Evolutionary conservation across 352 stramenopile genomes (phyloP).

Genomic region (Globisporangium viniferum): DNA sequence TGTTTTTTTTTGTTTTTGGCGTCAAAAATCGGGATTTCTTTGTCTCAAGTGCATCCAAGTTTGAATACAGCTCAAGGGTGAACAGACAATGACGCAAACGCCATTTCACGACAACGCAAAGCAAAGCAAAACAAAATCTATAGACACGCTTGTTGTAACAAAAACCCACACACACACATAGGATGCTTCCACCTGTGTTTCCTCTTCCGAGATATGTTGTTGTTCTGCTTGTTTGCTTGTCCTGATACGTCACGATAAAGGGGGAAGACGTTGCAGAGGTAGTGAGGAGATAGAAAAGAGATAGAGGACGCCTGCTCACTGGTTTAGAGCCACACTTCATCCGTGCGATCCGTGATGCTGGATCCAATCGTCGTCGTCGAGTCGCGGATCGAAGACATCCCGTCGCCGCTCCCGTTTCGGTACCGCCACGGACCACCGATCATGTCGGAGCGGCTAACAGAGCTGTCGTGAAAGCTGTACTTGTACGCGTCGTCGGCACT

Average conservation of each 20-base stretch:
- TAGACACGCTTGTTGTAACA: slow-evolving; percentile 2
- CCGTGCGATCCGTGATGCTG: slow-evolving; percentile 38
- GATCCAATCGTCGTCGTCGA: slow-evolving; percentile 50
- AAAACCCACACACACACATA: neutral
- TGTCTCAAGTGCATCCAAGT: no score
- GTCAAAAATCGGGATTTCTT: no score
- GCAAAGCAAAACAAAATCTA: neutral
- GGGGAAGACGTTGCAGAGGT: neutral
- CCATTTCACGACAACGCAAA: neutral
- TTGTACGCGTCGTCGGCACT: slow-evolving; percentile 43
- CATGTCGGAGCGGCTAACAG: slow-evolving; percentile 46
- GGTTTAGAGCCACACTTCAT: slow-evolving; percentile 25
- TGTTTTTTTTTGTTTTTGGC: no score
- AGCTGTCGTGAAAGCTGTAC: slow-evolving; percentile 80
- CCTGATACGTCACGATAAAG: neutral
- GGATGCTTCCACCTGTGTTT: neutral
- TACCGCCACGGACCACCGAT: slow-evolving; percentile 53
- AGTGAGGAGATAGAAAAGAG: neutral
- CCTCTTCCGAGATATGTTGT: neutral
- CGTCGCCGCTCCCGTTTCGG: slow-evolving; percentile 32
- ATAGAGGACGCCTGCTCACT: slow-evolving; percentile 3
- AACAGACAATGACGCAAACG: neutral
- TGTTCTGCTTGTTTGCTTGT: neutral
- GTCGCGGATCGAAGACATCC: slow-evolving; percentile 51
- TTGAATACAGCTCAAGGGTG: no score